A percentile compares a stretch with the other conserved stretches of the same genome.
phyloP scores from a whole-genome alignment of 2,329 filamentous ascomycete genomes.

The Periconia sp. region DNA sequence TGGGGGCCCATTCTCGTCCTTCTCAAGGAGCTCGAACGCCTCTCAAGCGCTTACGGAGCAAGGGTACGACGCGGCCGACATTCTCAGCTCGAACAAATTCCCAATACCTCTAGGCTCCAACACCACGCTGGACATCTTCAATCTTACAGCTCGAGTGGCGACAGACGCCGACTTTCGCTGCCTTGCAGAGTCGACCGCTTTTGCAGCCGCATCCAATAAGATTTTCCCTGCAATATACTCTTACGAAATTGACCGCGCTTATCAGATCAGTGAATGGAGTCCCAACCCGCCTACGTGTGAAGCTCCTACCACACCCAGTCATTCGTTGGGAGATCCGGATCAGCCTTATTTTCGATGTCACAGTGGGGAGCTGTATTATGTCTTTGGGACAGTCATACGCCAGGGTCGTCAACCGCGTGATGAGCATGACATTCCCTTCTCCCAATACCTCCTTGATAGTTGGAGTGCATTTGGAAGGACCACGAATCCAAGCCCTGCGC shows the following conservation, averaged over 20 bases:
- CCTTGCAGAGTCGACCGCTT: constrained; percentile 35
- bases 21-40: constrained; percentile 27
- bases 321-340: constrained; percentile 33
- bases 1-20: constrained; percentile 35
- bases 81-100: constrained; percentile 23
- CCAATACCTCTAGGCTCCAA: constrained; percentile 33
- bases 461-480: constrained; percentile 42
- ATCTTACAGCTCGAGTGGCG: constrained; percentile 35
- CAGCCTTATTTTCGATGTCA: constrained; percentile 34
- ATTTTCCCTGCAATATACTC: constrained; percentile 31
- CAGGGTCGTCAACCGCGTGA: constrained; percentile 40
- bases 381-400: constrained; percentile 41
- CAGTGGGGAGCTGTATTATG: constrained; percentile 38
- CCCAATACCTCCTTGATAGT: constrained; percentile 37
- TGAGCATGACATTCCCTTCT: constrained; percentile 37
- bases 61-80: constrained; percentile 20
- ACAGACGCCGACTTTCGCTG: constrained; percentile 42
- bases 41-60: constrained; percentile 25
- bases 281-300: constrained; percentile 45
- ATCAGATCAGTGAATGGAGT: constrained; percentile 31
- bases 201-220: constrained; percentile 23
- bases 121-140: constrained; percentile 41
- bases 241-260: constrained; percentile 42
- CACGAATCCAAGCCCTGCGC: constrained; percentile 29
- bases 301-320: constrained; percentile 24